These are phyloP conservation scores for Boeremia exigua DNA, from an alignment of 2,329 filamentous ascomycete genomes.

Conservation along the genomic window DNA sequence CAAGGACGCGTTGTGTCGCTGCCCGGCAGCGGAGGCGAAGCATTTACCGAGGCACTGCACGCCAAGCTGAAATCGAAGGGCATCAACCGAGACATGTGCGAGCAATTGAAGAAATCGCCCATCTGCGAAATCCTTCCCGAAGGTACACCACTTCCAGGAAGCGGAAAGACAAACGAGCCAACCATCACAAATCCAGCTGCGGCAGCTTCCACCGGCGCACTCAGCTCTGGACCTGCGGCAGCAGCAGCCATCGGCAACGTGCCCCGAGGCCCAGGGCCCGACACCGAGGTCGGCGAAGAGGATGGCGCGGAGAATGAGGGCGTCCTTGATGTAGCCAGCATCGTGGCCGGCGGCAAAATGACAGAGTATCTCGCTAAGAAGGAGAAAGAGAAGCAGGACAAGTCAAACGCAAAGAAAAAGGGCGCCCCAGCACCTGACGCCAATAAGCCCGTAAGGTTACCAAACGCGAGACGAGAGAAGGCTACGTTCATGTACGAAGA, in stretches of 20 bases:
- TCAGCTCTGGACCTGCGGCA: constrained; percentile 53
- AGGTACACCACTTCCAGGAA: constrained; percentile 60
- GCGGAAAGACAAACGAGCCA: constrained; percentile 51
- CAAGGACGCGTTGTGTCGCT: constrained; percentile 67
- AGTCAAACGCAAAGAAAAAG: constrained; percentile 64
- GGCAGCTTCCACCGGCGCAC: constrained; percentile 61
- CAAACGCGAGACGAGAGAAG: constrained; percentile 73
- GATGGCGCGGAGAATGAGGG: constrained; percentile 68
- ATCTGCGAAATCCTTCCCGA: constrained; percentile 67
- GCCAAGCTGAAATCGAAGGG: constrained; percentile 67
- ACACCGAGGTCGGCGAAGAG: constrained; percentile 62
- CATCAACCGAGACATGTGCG: constrained; percentile 67
- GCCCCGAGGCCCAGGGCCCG: constrained; percentile 61
- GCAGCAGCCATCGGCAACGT: constrained; percentile 52
- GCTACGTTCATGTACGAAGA: constrained; percentile 79
- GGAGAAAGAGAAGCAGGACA: constrained; percentile 78
- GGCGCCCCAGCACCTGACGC: constrained; percentile 65
- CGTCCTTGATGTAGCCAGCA: constrained; percentile 82
- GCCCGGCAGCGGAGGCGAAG: constrained; percentile 79
- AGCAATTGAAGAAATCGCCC: constrained; percentile 67
- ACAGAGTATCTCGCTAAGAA: constrained; percentile 83
- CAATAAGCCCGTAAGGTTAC: constrained; percentile 65
- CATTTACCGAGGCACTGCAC: constrained; percentile 77
- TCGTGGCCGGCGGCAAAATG: constrained; percentile 81
- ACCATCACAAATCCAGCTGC: constrained; percentile 59